A percentile compares a stretch with the other conserved stretches of the same genome.
Evolutionary conservation across 495 filamentous ascomycete species (phyloP).

Genomic region (Trypethelium eluteriae): DNA sequence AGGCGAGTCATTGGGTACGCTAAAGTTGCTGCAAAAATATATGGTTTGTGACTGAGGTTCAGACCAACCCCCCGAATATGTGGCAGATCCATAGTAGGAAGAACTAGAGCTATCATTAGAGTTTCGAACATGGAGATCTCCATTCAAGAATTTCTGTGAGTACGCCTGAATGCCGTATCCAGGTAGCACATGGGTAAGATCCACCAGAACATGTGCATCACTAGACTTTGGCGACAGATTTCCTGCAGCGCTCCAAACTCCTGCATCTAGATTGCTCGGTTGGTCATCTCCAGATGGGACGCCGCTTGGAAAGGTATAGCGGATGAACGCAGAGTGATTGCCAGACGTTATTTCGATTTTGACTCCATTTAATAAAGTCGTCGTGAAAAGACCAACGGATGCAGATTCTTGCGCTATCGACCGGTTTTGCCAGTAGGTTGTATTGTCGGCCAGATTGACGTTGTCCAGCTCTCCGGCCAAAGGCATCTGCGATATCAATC

Average conservation of each 20-base stretch:
- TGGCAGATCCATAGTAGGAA: neutral
- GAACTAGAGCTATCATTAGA: neutral
- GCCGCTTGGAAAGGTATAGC: neutral
- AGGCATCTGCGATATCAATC: neutral
- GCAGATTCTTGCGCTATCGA: neutral
- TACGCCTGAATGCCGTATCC: neutral
- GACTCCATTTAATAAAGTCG: neutral
- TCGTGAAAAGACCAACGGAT: neutral
- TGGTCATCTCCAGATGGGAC: neutral
- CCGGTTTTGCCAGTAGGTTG: neutral
- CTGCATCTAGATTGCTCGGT: neutral
- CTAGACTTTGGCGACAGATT: neutral
- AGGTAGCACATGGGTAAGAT: constrained; percentile 10
- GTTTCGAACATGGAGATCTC: neutral
- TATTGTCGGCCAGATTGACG: neutral
- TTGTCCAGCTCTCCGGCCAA: neutral
- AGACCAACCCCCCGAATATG: constrained; percentile 1
- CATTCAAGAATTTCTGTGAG: neutral
- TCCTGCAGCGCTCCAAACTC: neutral
- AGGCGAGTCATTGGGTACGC: neutral
- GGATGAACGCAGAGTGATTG: neutral
- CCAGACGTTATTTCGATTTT: neutral
- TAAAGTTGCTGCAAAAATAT: constrained; percentile 10
- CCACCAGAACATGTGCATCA: constrained; percentile 12
- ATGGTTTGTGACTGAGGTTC: neutral